phyloP scores from a whole-genome alignment of 1,284 basidiomycete genomes.

The Boletus calvinii region DNA sequence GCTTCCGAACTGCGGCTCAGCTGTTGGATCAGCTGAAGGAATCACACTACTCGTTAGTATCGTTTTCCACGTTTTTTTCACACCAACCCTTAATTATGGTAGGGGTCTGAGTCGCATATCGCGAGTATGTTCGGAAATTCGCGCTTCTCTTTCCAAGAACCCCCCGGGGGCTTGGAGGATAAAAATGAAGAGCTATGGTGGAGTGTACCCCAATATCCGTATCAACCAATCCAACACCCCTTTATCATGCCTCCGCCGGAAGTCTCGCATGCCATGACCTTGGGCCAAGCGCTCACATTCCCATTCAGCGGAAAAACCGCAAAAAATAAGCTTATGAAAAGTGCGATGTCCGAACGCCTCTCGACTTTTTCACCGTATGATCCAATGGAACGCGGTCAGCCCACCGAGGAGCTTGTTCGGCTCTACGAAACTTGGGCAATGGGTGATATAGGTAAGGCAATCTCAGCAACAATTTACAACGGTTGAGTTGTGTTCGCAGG shows the following conservation, averaged over 20 bases:
- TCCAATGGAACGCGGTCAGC: slow-evolving; percentile 31
- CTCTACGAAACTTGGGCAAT: slow-evolving; percentile 36
- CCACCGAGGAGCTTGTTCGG: slow-evolving; percentile 34
- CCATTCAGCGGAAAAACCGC: slow-evolving; percentile 32
- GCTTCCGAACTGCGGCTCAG: neutral
- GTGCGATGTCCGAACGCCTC: slow-evolving; percentile 36
- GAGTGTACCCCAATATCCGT: slow-evolving; percentile 19
- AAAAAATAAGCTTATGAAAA: slow-evolving; percentile 36
- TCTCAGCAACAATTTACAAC: neutral
- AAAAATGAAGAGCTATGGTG: slow-evolving; percentile 18
- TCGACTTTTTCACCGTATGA: slow-evolving; percentile 34
- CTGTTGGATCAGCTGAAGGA: neutral
- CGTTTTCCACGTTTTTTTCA: neutral
- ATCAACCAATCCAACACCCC: slow-evolving; percentile 15
- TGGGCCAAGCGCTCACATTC: slow-evolving; percentile 29
- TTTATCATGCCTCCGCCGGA: slow-evolving; percentile 19
- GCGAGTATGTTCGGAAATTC: slow-evolving; percentile 19
- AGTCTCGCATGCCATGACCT: slow-evolving; percentile 17
- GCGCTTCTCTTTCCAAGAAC: slow-evolving; percentile 15
- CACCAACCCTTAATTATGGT: slow-evolving; percentile 3
- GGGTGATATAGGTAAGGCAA: slow-evolving; percentile 32
- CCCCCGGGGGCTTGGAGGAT: slow-evolving; percentile 16
- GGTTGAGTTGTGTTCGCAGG: slow-evolving; percentile 18
- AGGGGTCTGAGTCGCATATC: slow-evolving; percentile 1
- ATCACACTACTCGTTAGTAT: slow-evolving; percentile 6